These are phyloP conservation scores for Xylaria sp. DNA, from an alignment of 2,329 filamentous ascomycete genomes.

Conservation along the genomic window DNA sequence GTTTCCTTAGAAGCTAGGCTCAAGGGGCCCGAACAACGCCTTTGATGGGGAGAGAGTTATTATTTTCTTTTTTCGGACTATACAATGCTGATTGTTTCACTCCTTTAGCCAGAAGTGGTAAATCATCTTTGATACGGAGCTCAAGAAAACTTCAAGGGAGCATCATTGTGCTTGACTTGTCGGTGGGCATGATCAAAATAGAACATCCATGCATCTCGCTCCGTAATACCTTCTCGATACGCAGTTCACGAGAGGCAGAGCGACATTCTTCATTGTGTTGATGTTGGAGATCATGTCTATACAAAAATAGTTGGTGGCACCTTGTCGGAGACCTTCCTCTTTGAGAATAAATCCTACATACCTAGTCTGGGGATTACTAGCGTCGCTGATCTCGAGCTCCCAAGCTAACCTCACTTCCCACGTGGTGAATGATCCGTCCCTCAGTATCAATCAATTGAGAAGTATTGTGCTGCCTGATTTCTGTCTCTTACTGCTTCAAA, in stretches of 20 bases:
- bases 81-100: background rate
- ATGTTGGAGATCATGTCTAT: background rate
- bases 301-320: background rate
- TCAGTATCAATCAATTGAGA: slow-evolving; percentile 15
- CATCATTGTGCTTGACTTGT: no score
- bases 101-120: background rate
- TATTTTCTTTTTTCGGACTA: background rate
- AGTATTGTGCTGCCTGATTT: background rate
- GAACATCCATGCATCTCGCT: no score
- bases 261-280: background rate
- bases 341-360: slow-evolving; percentile 20
- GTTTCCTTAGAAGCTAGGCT: background rate
- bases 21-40: background rate
- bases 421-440: background rate
- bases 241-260: no score
- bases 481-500: slow-evolving; percentile 5
- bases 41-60: background rate
- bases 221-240: background rate
- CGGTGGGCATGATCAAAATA: no score
- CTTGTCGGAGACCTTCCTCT: slow-evolving; percentile 32
- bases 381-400: background rate
- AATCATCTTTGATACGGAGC: background rate
- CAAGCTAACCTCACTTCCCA: slow-evolving; percentile 3
- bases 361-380: slow-evolving; percentile 18
- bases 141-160: no score